Conservation (phyloP, 345 rosid species). For the Gossypium arboreum region DNA sequence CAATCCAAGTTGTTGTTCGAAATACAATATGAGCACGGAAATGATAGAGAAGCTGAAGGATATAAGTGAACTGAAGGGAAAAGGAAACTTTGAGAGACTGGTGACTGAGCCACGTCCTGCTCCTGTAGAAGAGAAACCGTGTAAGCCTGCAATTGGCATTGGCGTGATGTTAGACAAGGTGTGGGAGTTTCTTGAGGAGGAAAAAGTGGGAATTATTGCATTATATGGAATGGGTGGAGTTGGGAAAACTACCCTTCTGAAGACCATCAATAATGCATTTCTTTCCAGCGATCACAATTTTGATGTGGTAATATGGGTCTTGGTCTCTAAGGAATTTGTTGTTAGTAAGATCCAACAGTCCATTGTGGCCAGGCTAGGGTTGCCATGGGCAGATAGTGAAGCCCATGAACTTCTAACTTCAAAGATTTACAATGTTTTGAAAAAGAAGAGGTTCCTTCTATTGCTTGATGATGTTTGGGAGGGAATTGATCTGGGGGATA, state of each 20-base stretch:
- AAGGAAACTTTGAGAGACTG: slow-evolving; percentile 8
- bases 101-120: slow-evolving; percentile 14
- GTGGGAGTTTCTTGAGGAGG: slow-evolving; percentile 11
- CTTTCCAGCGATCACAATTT: background rate
- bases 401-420: background rate
- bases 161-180: slow-evolving; percentile 1
- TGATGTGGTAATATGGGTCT: slow-evolving; percentile 24
- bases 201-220: slow-evolving; percentile 9
- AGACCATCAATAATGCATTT: background rate
- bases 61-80: slow-evolving; percentile 11
- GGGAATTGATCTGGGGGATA: background rate
- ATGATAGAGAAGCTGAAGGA: slow-evolving; percentile 11
- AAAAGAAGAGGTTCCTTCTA: slow-evolving; percentile 15
- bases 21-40: slow-evolving; percentile 10
- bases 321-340: slow-evolving; percentile 19
- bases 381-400: slow-evolving; percentile 8
- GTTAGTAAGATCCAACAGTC: slow-evolving; percentile 13
- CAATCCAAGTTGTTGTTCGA: background rate
- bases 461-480: slow-evolving; percentile 35
- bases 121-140: slow-evolving; percentile 12
- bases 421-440: slow-evolving; percentile 8
- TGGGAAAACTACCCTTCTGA: slow-evolving; percentile 25
- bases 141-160: slow-evolving; percentile 15
- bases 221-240: slow-evolving; percentile 17
- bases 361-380: background rate